These are phyloP conservation scores for Mycena sanguinolenta DNA, from an alignment of 768 basidiomycete genomes.

Conservation along the genomic window DNA sequence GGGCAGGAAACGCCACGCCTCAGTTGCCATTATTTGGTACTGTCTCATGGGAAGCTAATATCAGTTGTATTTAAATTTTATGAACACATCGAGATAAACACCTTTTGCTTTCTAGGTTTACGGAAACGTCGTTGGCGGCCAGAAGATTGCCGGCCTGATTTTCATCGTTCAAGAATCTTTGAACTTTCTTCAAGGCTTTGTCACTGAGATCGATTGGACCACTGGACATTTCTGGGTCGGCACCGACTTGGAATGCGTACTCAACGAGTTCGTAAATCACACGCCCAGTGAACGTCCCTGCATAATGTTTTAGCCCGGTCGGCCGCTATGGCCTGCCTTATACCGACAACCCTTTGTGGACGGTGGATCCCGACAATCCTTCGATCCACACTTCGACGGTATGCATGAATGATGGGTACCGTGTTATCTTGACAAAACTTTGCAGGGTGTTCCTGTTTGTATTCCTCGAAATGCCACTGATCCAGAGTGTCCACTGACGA, in stretches of 20 bases:
- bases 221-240: slow-evolving; percentile 18
- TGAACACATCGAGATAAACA: neutral
- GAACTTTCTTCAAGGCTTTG: slow-evolving; percentile 21
- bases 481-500: slow-evolving; percentile 14
- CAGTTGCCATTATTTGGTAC: slow-evolving; percentile 17
- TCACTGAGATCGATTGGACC: slow-evolving; percentile 6
- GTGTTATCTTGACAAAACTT: neutral
- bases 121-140: slow-evolving; percentile 13
- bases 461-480: slow-evolving; percentile 29
- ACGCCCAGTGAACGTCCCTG: neutral
- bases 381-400: slow-evolving; percentile 19
- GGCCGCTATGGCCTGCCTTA: slow-evolving; percentile 17
- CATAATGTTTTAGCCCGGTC: neutral
- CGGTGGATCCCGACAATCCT: slow-evolving; percentile 19
- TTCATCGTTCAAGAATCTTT: slow-evolving; percentile 12
- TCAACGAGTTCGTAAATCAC: slow-evolving; percentile 11
- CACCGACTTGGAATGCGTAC: neutral
- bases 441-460: slow-evolving; percentile 27
- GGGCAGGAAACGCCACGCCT: neutral
- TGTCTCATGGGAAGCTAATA: slow-evolving; percentile 24
- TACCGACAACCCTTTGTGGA: slow-evolving; percentile 18
- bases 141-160: slow-evolving; percentile 26
- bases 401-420: neutral
- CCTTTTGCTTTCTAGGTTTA: slow-evolving; percentile 5
- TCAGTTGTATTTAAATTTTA: neutral